Percentiles rank a stretch among this genome's conserved stretches.
phyloP scores from a whole-genome alignment of 257 asterid genomes.

The Phtheirospermum japonicum region DNA sequence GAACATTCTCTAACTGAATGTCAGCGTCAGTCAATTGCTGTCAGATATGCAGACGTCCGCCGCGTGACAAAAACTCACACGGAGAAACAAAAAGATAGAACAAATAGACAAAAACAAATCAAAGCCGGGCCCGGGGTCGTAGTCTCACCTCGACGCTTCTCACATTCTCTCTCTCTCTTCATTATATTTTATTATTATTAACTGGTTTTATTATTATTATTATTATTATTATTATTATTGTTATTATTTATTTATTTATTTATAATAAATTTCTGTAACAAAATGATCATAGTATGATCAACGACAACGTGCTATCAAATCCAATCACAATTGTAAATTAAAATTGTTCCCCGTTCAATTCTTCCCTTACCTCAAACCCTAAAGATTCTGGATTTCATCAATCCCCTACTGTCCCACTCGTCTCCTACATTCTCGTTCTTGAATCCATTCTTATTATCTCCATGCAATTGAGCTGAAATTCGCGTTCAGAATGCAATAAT shows the following conservation, averaged over 20 bases:
- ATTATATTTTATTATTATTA: no score
- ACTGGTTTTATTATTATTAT: no score
- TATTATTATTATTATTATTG: no score
- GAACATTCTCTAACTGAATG: no score
- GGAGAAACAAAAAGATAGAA: no score
- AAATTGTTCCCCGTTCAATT: conserved; percentile 13
- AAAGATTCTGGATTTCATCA: conserved; percentile 28
- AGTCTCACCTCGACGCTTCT: neutral
- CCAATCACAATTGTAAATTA: conserved; percentile 21
- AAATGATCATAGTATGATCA: conserved; percentile 28
- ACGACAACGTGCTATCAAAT: conserved; percentile 9
- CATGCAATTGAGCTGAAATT: conserved; percentile 17
- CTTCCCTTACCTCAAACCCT: conserved; percentile 32
- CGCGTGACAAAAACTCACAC: no score
- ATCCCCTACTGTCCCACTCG: conserved; percentile 35
- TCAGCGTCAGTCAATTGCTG: no score
- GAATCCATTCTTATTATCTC: conserved; percentile 3
- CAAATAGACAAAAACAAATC: neutral
- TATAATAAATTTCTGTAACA: neutral
- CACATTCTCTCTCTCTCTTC: neutral
- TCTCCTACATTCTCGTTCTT: conserved; percentile 27
- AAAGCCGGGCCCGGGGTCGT: neutral
- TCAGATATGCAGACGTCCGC: no score
- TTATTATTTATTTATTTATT: neutral
- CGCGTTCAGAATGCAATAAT: conserved; percentile 13